Evolutionary conservation across 2,329 filamentous ascomycete species (phyloP).

Genomic region (Zymoseptoria pseudotritici): DNA sequence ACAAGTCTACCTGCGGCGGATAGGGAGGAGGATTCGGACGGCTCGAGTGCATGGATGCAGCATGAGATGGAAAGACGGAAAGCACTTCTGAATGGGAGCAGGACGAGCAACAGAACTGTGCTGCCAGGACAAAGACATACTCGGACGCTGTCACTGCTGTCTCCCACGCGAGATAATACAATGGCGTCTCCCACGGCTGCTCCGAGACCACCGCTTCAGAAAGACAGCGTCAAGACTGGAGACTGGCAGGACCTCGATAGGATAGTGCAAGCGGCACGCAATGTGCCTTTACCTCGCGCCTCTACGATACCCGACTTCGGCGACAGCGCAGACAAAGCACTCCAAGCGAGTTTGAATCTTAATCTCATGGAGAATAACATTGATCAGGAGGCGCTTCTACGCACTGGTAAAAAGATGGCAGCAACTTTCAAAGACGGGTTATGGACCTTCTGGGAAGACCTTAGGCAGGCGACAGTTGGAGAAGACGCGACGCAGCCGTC

Average conservation of each 20-base stretch:
- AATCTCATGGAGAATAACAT: constrained; percentile 27
- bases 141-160: constrained; percentile 72
- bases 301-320: background rate
- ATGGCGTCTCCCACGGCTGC: constrained; percentile 2
- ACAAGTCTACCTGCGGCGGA: constrained; percentile 30
- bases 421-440: constrained; percentile 84
- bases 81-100: constrained; percentile 50
- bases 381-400: constrained; percentile 46
- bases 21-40: constrained; percentile 28
- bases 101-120: constrained; percentile 45
- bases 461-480: constrained; percentile 89
- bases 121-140: constrained; percentile 58
- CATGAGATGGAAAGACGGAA: constrained; percentile 67
- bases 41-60: constrained; percentile 38
- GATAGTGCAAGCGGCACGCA: background rate
- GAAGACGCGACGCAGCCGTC: constrained; percentile 66
- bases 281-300: background rate
- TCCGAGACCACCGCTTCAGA: constrained; percentile 16
- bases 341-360: constrained; percentile 7
- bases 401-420: constrained; percentile 67
- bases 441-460: constrained; percentile 91
- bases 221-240: constrained; percentile 20
- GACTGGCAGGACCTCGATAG: constrained; percentile 6
- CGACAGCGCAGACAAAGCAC: constrained; percentile 7
- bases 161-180: constrained; percentile 41